phyloP scores from a whole-genome alignment of 805 yeast species.

The Metschnikowia chrysomelidarum region DNA sequence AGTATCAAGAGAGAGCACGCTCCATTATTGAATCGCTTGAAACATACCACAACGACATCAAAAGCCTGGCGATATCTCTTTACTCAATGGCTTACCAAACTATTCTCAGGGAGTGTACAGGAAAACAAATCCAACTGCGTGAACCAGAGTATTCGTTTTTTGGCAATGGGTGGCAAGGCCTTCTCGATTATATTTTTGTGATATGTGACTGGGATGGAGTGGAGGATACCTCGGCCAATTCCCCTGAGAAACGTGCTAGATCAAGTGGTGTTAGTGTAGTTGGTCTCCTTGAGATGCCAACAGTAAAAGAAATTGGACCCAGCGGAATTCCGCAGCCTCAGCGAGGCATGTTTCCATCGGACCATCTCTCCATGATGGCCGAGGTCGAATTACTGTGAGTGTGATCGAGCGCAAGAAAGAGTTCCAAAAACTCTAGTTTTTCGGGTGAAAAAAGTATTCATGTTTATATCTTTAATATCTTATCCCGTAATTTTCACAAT shows the following conservation, averaged over 20 bases:
- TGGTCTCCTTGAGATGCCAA: neutral
- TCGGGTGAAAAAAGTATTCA: no score
- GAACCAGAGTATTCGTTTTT: neutral
- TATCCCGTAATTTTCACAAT: no score
- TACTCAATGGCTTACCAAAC: neutral
- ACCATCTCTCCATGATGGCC: conserved; percentile 1
- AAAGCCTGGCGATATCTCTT: neutral
- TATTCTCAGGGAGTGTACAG: conserved; percentile 22
- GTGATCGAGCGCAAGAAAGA: no score
- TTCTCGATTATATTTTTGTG: neutral
- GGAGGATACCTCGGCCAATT: neutral
- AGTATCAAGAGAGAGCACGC: neutral
- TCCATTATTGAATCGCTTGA: neutral
- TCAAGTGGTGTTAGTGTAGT: neutral
- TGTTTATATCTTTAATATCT: no score
- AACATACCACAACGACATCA: neutral
- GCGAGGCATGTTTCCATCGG: neutral
- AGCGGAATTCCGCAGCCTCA: neutral
- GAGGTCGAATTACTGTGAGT: neutral
- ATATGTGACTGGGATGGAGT: conserved; percentile 1
- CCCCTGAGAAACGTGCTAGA: neutral
- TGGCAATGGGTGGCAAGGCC: neutral
- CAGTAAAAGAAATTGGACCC: neutral
- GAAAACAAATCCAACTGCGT: conserved; percentile 28
- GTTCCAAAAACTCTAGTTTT: no score